These are phyloP conservation scores for Apophysomyces trapeziformis DNA, from an alignment of 371 early-diverging fungal genomes.

Conservation along the genomic window DNA sequence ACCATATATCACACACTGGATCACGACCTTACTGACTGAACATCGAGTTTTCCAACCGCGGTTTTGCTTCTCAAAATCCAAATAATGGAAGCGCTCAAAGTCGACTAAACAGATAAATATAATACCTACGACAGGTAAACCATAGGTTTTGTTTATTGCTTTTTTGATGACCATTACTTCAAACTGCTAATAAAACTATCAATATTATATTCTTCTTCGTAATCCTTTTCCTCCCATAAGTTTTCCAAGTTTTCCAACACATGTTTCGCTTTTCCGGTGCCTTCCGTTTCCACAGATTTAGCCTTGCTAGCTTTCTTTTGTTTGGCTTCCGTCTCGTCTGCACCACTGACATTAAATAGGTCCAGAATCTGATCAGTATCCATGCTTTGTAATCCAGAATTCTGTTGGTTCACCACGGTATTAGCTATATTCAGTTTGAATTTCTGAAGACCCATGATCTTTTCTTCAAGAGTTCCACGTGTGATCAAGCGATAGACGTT, in stretches of 20 bases:
- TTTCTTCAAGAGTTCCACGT: constrained; percentile 93
- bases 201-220: constrained; percentile 88
- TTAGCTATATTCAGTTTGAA: constrained; percentile 99
- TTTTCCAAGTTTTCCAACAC: constrained; percentile 85
- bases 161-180: constrained; percentile 36
- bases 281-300: constrained; percentile 21
- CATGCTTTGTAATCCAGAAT: constrained; percentile 91
- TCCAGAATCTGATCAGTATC: constrained; percentile 95
- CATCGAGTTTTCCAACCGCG: too few relatives aligned
- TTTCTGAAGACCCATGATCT: constrained; percentile 97
- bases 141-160: not conserved
- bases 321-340: constrained; percentile 36
- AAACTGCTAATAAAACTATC: constrained; percentile 82
- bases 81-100: too few relatives aligned
- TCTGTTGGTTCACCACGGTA: constrained; percentile 97
- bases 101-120: too few relatives aligned
- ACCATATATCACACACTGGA: too few relatives aligned
- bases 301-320: constrained; percentile 32
- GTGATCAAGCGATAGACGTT: constrained; percentile 95
- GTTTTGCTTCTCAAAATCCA: too few relatives aligned
- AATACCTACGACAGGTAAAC: too few relatives aligned
- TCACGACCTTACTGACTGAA: too few relatives aligned
- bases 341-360: constrained; percentile 76
- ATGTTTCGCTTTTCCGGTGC: constrained; percentile 66
- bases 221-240: constrained; percentile 95